Conservation (phyloP, 495 filamentous ascomycete species). For the Hyaloscypha hepaticicola region DNA sequence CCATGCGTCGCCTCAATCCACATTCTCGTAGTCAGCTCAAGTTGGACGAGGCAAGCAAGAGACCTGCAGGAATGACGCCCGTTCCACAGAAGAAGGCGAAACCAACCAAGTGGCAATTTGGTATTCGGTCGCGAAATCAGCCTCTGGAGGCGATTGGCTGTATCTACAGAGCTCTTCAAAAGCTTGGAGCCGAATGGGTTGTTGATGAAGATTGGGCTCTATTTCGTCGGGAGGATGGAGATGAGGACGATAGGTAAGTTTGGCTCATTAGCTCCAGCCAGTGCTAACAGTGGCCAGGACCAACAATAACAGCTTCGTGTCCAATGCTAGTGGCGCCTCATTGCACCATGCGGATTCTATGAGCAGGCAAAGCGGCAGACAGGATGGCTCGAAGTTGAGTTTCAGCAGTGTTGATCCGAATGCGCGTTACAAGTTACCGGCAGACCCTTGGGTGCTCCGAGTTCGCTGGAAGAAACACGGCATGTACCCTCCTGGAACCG, state of each 20-base stretch:
- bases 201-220: conserved; percentile 52
- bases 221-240: conserved; percentile 4
- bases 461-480: conserved; percentile 82
- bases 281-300: conserved; percentile 17
- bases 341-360: conserved; percentile 37
- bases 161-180: conserved; percentile 84
- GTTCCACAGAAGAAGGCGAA: conserved; percentile 62
- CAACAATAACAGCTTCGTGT: conserved; percentile 28
- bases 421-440: conserved; percentile 73
- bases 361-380: conserved; percentile 26
- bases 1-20: conserved; percentile 72
- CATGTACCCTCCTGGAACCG: conserved; percentile 47
- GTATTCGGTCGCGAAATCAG: conserved; percentile 89
- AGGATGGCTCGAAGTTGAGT: conserved; percentile 7
- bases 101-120: conserved; percentile 93
- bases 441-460: conserved; percentile 94
- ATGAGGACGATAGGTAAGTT: conserved; percentile 26
- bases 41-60: conserved; percentile 59
- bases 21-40: conserved; percentile 63
- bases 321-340: conserved; percentile 31
- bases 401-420: conserved; percentile 28
- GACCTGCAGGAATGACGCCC: conserved; percentile 64
- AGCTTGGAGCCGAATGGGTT: conserved; percentile 86
- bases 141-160: conserved; percentile 91
- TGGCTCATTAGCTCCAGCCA: background rate